phyloP scores from a whole-genome alignment of 2,329 filamentous ascomycete genomes.

The Ramichloridium luteum region DNA sequence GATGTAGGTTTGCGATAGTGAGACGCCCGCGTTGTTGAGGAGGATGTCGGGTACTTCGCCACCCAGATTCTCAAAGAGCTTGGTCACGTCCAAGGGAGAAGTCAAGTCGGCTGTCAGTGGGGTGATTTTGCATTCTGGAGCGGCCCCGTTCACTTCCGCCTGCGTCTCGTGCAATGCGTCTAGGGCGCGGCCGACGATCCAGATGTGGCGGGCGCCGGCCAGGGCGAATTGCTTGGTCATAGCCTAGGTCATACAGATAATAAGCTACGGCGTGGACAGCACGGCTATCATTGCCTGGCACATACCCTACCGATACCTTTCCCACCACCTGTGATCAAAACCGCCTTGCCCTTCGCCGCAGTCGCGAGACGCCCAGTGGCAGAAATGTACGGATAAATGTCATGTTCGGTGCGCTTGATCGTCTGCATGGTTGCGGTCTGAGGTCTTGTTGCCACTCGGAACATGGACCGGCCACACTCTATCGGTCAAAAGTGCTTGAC shows the following conservation, averaged over 20 bases:
- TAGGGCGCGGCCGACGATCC: neutral
- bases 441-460: neutral
- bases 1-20: conserved; percentile 7
- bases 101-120: neutral
- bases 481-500: no score
- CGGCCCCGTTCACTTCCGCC: neutral
- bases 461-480: no score
- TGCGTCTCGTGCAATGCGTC: neutral
- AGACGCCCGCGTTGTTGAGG: conserved; percentile 24
- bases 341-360: neutral
- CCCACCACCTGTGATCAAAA: conserved; percentile 1
- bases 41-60: conserved; percentile 18
- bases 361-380: neutral
- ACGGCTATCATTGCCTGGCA: no score
- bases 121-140: neutral
- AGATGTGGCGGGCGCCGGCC: neutral
- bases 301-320: conserved; percentile 1
- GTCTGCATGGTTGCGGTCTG: neutral
- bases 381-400: conserved; percentile 1
- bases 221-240: conserved; percentile 1
- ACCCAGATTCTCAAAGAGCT: conserved; percentile 1
- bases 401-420: conserved; percentile 1
- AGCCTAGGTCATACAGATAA: neutral
- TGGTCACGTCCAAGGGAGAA: neutral
- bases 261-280: no score